Evolutionary conservation across 2,329 filamentous ascomycete species (phyloP), one percentile per base, ranked within the genome.

Genomic region (Chaetothyriales sp.): DNA sequence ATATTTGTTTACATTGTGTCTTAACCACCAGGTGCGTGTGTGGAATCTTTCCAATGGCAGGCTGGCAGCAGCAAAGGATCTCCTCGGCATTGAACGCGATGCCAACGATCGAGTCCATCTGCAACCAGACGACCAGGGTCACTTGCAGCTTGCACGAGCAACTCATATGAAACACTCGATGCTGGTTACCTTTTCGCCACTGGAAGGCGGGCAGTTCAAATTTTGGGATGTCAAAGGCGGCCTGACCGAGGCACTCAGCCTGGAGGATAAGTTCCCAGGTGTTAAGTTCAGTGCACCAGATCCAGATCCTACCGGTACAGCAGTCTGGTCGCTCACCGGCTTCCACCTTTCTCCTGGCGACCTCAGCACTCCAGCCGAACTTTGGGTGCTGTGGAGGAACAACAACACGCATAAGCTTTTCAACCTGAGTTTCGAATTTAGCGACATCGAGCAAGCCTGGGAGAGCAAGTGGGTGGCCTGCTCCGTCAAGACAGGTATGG

Each of bases 131-230:
- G 86, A 92, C 61, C 77, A 78, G 12, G 85, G 85, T 52, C 73
- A 95, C 10, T 74, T 95, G 51, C 81, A 83, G 51, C 47, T 54
- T 8, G 51, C 54, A 39, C 44, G 48, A 26, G 46, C 39, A 15
- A 44, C 28, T 19, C 46, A 53, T 10, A 48, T 46, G 28, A 54
- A 53, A 20, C 53, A 54, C 36, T 55, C 55, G 4, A 55, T 55
- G 52, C 77, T 90, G 49, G 80, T 86, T 39, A 90, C 87, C 7
- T 95, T 88, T 66, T 95, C 89, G 9, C 90, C 92, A 0, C 80
- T 92, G 56, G 84, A 88, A 26, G 78, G 81, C 43, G 85, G 92
- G 36, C 83, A 90, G 63, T 96, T 98, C 74, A 96, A 95, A 65
- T 89, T 98, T 63, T 98, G 89, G 86, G 78, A 78, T 49, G 77